Base-by-base conservation (phyloP, 148 eudicot species). In the Suaeda aralocaspica region DNA sequence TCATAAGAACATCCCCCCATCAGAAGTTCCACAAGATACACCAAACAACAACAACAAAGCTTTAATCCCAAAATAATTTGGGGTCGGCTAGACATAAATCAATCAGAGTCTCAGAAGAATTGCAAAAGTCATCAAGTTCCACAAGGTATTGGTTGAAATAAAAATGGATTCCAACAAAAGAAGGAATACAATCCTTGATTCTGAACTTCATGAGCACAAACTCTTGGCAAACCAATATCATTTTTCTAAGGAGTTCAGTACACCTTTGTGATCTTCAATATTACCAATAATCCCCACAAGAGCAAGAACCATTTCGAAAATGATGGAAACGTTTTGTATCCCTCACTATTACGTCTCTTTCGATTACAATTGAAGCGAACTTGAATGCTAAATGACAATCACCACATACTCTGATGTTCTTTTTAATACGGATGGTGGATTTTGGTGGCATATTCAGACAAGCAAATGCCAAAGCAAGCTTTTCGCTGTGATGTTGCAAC, bases 201-300 rank as follows among this genome's bases (percentile, higher is more conserved):
- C n/a, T n/a, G n/a, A n/a, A n/a, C n/a, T n/a, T n/a, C n/a, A n/a
- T n/a, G n/a, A n/a, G n/a, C n/a, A n/a, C n/a, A n/a, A n/a, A n/a
- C n/a, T n/a, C n/a, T n/a, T n/a, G n/a, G n/a, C n/a, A n/a, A n/a
- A n/a, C n/a, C 51, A 41, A 12, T 5, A 31, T 6, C 0, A 24
- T 49, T 5, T 14, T 44, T 24, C 22, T 28, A 3, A 13, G 1
- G 11, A 33, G 18, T 33, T 72, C 60, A 51, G 1, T 24, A 36
- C 9, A 14, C 13, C 11, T 64, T 28, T 22, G 24, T n/a, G 36
- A 53, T 13, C 34, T 51, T 69, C 36, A 33, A 25, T 46, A 42
- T 75, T 86, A 88, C 89, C 92, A 88, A 60, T 84, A 88, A 76
- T 88, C 90, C 31, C 84, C 83, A 66, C 92, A 85, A 45, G 92